Percentiles rank a stretch among this genome's conserved stretches.
Conservation (phyloP, 345 rosid species). For the Geranium rotundifolium region DNA sequence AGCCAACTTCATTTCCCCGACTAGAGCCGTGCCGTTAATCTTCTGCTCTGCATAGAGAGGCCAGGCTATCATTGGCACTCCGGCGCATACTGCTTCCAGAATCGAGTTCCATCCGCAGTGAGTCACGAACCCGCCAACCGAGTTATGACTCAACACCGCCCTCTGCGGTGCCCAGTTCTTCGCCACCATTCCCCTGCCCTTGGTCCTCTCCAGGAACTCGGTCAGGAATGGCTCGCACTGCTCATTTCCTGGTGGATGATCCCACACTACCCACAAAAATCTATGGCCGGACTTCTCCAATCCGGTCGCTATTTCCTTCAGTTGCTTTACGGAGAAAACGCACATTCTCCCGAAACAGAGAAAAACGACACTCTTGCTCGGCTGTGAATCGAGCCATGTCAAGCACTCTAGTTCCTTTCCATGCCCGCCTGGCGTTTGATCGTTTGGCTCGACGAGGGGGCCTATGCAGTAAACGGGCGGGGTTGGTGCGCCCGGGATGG, state of each 20-base stretch:
- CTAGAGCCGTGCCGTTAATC: slow-evolving; percentile 7
- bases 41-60: slow-evolving; percentile 14
- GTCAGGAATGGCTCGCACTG: slow-evolving; percentile 1
- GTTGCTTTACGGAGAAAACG: slow-evolving; percentile 4
- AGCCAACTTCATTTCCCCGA: slow-evolving; percentile 14
- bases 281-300: slow-evolving; percentile 12
- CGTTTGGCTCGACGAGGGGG: slow-evolving; percentile 2
- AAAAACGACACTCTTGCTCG: slow-evolving; percentile 16
- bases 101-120: slow-evolving; percentile 22
- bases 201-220: slow-evolving; percentile 14
- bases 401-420: slow-evolving; percentile 4
- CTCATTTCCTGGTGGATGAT: not conserved
- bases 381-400: slow-evolving; percentile 17
- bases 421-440: not conserved
- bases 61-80: slow-evolving; percentile 19
- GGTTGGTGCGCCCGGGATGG: not conserved
- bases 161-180: slow-evolving; percentile 14
- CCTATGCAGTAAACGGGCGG: slow-evolving; percentile 14
- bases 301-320: slow-evolving; percentile 15
- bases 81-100: slow-evolving; percentile 13
- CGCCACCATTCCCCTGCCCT: slow-evolving; percentile 9
- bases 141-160: slow-evolving; percentile 15
- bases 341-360: slow-evolving; percentile 16
- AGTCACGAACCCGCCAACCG: slow-evolving; percentile 14
- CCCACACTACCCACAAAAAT: slow-evolving; percentile 19